These are phyloP conservation scores for Xylariaceae sp. DNA, from an alignment of 2,329 filamentous ascomycete species.

Conservation along the genomic window DNA sequence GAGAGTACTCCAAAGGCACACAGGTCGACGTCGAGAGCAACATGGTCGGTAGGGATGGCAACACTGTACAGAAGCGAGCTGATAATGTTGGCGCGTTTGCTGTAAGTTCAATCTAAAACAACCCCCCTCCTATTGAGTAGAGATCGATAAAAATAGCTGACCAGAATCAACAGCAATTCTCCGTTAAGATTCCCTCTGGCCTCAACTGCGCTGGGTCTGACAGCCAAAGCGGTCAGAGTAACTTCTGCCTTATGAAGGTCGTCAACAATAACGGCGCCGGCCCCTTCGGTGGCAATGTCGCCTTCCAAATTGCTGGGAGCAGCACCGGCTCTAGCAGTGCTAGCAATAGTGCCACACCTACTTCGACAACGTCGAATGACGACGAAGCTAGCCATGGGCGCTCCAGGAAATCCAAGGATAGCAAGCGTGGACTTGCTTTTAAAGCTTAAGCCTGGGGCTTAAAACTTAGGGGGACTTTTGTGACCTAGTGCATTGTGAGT, in stretches of 20 bases:
- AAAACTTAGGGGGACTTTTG: too few species aligned
- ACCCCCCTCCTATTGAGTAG: not conserved
- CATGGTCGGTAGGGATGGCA: conserved; percentile 9
- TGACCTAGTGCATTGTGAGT: too few species aligned
- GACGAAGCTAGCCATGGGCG: too few species aligned
- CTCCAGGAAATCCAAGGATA: too few species aligned
- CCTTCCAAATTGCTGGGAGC: conserved; percentile 9
- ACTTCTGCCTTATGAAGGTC: conserved; percentile 13
- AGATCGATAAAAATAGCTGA: not conserved
- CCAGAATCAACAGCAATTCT: conserved; percentile 1
- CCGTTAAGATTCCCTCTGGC: conserved; percentile 9
- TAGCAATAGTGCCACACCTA: too few species aligned
- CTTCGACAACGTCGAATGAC: too few species aligned
- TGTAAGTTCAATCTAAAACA: conserved; percentile 5
- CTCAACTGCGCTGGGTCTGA: conserved; percentile 7
- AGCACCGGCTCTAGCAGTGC: too few species aligned
- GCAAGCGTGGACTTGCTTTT: too few species aligned
- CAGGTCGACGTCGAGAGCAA: conserved; percentile 2
- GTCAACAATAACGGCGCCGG: conserved; percentile 12
- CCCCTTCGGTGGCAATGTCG: conserved; percentile 10
- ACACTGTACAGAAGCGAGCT: conserved; percentile 11
- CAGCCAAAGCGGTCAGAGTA: conserved; percentile 4
- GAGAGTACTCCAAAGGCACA: conserved; percentile 5
- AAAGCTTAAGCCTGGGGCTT: too few species aligned
- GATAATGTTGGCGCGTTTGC: conserved; percentile 10